These are phyloP conservation scores for Plenodomus lindquistii DNA, from an alignment of 2,329 filamentous ascomycete genomes.

Conservation along the genomic window DNA sequence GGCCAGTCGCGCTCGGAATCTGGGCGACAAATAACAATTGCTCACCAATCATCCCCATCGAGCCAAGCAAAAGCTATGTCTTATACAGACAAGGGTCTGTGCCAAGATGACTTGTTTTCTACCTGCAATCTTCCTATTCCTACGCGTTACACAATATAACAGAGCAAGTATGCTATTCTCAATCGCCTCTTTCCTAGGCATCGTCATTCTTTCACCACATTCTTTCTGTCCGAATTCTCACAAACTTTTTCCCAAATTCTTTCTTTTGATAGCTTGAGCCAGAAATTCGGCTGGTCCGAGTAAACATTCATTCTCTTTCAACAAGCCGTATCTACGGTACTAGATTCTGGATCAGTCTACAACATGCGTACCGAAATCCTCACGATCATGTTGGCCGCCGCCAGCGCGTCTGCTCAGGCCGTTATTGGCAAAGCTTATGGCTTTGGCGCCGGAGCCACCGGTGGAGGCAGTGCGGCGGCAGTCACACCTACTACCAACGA, in stretches of 20 bases:
- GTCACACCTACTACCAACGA: conserved; percentile 25
- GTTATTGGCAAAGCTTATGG: conserved; percentile 30
- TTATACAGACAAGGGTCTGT: not conserved
- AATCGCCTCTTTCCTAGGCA: not conserved
- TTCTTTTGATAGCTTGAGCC: conserved; percentile 21
- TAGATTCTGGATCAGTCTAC: not conserved
- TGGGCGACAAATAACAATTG: no score
- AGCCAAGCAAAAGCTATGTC: not conserved
- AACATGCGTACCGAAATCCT: conserved; percentile 25
- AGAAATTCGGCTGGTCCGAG: conserved; percentile 28
- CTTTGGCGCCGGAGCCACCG: conserved; percentile 28
- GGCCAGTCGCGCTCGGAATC: no score
- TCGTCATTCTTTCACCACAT: not conserved
- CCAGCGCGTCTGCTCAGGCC: conserved; percentile 21
- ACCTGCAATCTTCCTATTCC: not conserved
- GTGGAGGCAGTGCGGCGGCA: conserved; percentile 25
- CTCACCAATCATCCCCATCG: not conserved
- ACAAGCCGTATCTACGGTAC: not conserved
- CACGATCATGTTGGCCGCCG: conserved; percentile 17
- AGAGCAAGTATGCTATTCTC: not conserved
- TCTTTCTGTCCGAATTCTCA: not conserved
- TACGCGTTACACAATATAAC: not conserved
- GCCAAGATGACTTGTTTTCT: not conserved
- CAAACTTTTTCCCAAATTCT: conserved; percentile 9
- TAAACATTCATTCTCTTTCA: conserved; percentile 19